phyloP scores from a whole-genome alignment of 192 early-diverging fungal genomes.

The Entophlyctis helioformis region DNA sequence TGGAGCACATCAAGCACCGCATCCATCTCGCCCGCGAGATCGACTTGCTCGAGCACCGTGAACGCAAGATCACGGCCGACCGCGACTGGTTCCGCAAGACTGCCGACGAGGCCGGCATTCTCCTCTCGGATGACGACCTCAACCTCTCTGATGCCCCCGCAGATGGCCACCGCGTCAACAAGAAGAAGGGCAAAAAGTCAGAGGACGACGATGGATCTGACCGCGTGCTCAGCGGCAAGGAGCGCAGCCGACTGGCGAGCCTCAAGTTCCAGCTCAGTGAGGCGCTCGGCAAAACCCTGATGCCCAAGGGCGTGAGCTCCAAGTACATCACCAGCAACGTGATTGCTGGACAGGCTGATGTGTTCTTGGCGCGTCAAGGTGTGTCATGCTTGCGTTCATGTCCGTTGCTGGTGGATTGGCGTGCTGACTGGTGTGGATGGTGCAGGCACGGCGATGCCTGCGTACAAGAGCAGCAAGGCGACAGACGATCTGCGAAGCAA shows the following conservation, averaged over 20 bases:
- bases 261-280: constrained; percentile 3
- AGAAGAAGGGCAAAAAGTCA: background rate
- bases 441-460: too few species aligned
- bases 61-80: constrained; percentile 51
- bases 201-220: background rate
- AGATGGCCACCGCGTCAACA: too few species aligned
- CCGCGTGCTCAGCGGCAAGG: background rate
- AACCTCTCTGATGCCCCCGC: background rate
- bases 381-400: too few species aligned
- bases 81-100: constrained; percentile 66
- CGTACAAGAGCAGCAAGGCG: too few species aligned
- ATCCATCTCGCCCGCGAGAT: constrained; percentile 72
- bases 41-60: constrained; percentile 64
- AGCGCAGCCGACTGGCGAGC: background rate
- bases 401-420: too few species aligned
- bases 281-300: constrained; percentile 15
- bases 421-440: too few species aligned
- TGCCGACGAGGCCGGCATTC: constrained; percentile 69
- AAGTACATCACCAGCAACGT: constrained; percentile 27
- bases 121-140: constrained; percentile 54
- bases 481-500: too few species aligned
- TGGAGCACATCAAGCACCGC: constrained; percentile 60
- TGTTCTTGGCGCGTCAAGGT: too few species aligned
- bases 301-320: constrained; percentile 23
- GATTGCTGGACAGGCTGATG: too few species aligned